Base-by-base conservation (phyloP, 1,284 basidiomycete genomes). In the Volvariella volvacea region DNA sequence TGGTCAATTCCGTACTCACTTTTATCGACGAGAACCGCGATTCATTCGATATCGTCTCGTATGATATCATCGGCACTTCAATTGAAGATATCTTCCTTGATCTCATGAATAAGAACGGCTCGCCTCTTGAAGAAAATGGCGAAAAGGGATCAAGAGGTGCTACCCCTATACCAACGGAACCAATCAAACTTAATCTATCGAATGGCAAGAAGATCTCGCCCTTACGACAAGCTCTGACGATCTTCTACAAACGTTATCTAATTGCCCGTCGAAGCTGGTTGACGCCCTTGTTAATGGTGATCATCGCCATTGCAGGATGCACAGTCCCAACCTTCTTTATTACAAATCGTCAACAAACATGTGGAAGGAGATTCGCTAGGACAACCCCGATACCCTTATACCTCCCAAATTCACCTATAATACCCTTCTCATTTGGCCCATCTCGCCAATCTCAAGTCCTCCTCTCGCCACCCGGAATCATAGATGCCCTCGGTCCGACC, bases 31-130 rank as follows among this genome's bases (percentile, higher is more conserved):
- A 60, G 1, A 64, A 74, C 17, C 67, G 64, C 46, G 51, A 41
- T 2, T 44, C 52, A 1, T 64, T 70, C 20, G 50, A 57, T 4
- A 65, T 87, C 15, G 51, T 54, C 0, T 73, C 72, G 0, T 88
- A 85, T 55, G 82, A 88, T 41, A 69, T 89, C 6, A 64, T 81
- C 16, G 80, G 81, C 2, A 81, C 86, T 1, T 80, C 84, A 3
- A 83, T 91, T 41, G 88, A 90, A 55, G 83, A 88, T 46, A 83
- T 91, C 33, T 91, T 91, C 65, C 67, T 91, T 6, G 71, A 75
- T 38, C 63, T 91, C 22, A 88, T 87, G 80, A 64, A 70, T 43
- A 64, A 69, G 22, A 66, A 78, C 33, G 61, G 57, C 7, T 41
- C 45, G 6, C 42, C 50, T n/a, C 16, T 17, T 25, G 16, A 42